Conservation (phyloP, 371 early-diverging fungal genomes). For the Haplosporangium sp. region DNA sequence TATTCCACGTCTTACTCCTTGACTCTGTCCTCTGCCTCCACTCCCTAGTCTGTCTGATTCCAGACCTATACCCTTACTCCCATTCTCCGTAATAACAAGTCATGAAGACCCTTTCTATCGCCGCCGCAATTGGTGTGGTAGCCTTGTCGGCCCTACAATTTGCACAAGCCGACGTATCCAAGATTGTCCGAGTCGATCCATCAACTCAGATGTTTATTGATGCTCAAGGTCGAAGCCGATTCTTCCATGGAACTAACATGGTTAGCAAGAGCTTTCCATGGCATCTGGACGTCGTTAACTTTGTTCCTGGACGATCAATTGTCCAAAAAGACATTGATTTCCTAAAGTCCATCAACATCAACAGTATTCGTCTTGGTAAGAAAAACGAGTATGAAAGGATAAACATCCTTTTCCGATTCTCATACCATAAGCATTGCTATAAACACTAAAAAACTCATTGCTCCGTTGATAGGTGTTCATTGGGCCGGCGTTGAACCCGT, state of each 20-base stretch:
- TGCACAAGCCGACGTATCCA: slow-evolving; percentile 46
- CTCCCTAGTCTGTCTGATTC: not conserved
- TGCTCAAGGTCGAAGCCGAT: slow-evolving; percentile 54
- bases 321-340: slow-evolving; percentile 63
- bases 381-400: not conserved
- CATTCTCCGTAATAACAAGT: not conserved
- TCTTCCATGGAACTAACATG: slow-evolving; percentile 62
- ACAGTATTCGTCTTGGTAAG: slow-evolving; percentile 61
- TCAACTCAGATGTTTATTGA: slow-evolving; percentile 54
- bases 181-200: slow-evolving; percentile 56
- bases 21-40: not conserved
- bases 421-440: not conserved
- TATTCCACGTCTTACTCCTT: not conserved
- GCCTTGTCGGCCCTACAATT: slow-evolving; percentile 7
- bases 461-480: slow-evolving; percentile 43
- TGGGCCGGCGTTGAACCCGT: slow-evolving; percentile 74
- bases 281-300: slow-evolving; percentile 49
- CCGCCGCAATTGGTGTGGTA: slow-evolving; percentile 25
- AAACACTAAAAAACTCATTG: not conserved
- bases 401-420: too few relatives aligned
- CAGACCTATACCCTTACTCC: not conserved
- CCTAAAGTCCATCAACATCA: slow-evolving; percentile 59
- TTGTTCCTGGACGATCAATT: slow-evolving; percentile 60
- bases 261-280: slow-evolving; percentile 60
- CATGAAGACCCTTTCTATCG: slow-evolving; percentile 39